Conservation (phyloP, 306 rosid species). For the Citrullus amarus region DNA sequence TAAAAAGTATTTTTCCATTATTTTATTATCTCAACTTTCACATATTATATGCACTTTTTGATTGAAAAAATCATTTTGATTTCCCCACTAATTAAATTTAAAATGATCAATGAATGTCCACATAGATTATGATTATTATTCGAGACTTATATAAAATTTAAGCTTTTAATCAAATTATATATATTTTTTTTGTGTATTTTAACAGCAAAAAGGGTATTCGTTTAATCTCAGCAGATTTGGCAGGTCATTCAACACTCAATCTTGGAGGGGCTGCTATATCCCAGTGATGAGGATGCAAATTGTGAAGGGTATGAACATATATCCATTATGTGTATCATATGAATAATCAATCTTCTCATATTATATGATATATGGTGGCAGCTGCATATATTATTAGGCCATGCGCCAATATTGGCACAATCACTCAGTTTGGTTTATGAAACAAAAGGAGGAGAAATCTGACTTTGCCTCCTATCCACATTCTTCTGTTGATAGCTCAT, state of each 20-base stretch:
- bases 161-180: not conserved
- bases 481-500: not conserved
- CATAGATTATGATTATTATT: not conserved
- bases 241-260: not conserved
- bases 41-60: too few species aligned
- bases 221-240: not conserved
- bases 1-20: too few species aligned
- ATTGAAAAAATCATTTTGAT: too few species aligned
- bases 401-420: not conserved
- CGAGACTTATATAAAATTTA: not conserved
- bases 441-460: not conserved
- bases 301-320: not conserved
- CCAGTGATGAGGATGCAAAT: not conserved
- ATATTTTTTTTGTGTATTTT: not conserved
- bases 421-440: not conserved
- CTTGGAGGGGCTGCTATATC: not conserved
- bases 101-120: not conserved
- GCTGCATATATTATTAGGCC: not conserved
- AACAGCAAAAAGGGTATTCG: not conserved
- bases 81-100: not conserved
- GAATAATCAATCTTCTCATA: not conserved
- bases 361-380: slow-evolving; percentile 20
- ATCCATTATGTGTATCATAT: not conserved
- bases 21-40: too few species aligned
- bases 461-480: not conserved